These are phyloP conservation scores for Xylaria sp. DNA, from an alignment of 2,329 filamentous ascomycete species.

Conservation along the genomic window DNA sequence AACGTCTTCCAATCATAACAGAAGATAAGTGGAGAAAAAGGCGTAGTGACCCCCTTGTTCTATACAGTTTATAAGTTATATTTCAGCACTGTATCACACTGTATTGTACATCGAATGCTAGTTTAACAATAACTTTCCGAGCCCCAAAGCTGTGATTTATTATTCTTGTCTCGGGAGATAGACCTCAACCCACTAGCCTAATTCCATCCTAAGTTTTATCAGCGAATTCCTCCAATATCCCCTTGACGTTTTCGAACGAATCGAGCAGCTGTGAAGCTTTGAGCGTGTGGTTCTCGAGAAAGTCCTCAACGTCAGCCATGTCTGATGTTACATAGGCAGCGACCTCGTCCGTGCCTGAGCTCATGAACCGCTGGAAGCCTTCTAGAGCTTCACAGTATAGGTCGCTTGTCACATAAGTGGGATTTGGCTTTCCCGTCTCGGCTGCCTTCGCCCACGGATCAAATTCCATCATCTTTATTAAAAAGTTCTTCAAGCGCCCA, in stretches of 20 bases:
- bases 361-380: conserved; percentile 24
- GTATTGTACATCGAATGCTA: not conserved
- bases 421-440: not conserved
- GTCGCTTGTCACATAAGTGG: conserved; percentile 36
- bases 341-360: conserved; percentile 5
- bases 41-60: not conserved
- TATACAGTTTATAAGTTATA: not conserved
- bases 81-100: not conserved
- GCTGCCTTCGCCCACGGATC: conserved; percentile 37
- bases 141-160: not conserved
- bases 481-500: conserved; percentile 40
- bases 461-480: conserved; percentile 44
- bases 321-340: not conserved
- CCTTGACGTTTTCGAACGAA: conserved; percentile 28
- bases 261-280: not conserved
- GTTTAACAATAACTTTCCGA: not conserved
- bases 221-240: conserved; percentile 29
- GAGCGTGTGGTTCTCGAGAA: conserved; percentile 16
- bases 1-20: not conserved
- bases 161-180: not conserved
- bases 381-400: conserved; percentile 33
- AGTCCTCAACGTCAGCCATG: conserved; percentile 32
- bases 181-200: not conserved
- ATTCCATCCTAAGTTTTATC: not conserved
- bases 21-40: not conserved